Base-by-base conservation (phyloP, 2,329 filamentous ascomycete genomes). In the Aplosporella prunicola region DNA sequence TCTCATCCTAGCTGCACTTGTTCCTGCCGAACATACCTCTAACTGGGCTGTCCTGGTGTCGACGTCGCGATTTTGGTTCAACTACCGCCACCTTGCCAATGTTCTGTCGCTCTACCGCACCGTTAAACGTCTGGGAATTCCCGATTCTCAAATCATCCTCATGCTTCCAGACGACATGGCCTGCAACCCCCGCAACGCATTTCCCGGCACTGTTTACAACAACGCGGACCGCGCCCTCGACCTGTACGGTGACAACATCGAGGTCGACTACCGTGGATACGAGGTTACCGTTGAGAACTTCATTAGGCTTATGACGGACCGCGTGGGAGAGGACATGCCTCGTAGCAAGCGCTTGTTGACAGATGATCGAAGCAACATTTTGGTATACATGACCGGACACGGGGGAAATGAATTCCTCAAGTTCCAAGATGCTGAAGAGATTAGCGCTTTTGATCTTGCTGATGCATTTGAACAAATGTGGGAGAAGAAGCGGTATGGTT, bases 81-180 rank as follows among this genome's bases (percentile, higher is more conserved):
- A 98, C 67, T 98, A 98, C 64, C 83, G 91, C 41, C 91, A 98
- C 62, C 80, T 98, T 35, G 88, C 91, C 61, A 98, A 98, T 66
- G 91, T 94, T 13, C 78, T 98, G 43, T 95, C 89, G 42, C 79
- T 98, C 46, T 98, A 98, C 66, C 85, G 91, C 41, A 98, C 91
- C 40, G 91, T 98, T 45, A 98, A 98, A 68, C 84, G 91, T 9
- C 78, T 98, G 24, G 91, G 91, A 32, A 98, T 98, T 43, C 91
- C 91, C 23, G 91, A 98, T 63, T 94, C 86, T 35, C 91, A 98
- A 60, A 98, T 98, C 64, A 96, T 98, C 58, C 82, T 98, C 48
- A 96, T 98, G 88, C 77, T 98, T n/a, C 91, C 91, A 15, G 91
- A 98, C 61, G 91, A 98, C 67, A 96, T 98, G 86, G 91, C 91